Evolutionary conservation across 2,329 filamentous ascomycete species (phyloP).

Genomic region (Knoxdaviesia capensis): DNA sequence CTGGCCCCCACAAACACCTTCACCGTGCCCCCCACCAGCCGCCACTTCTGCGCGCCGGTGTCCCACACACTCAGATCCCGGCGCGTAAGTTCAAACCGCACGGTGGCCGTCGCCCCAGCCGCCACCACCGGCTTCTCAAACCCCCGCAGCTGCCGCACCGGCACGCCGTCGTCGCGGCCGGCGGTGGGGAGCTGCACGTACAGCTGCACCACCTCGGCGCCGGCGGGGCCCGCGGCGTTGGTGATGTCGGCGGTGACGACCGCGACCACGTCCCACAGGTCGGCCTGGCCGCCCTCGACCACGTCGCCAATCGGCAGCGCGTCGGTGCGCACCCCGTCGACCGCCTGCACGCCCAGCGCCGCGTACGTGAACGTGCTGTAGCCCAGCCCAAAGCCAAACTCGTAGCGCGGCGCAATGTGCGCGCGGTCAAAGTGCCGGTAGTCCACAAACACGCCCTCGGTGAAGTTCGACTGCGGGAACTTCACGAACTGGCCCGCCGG

Average conservation of each 20-base stretch:
- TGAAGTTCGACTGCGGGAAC: slow-evolving; percentile 30
- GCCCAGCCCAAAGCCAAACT: slow-evolving; percentile 35
- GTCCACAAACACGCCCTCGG: slow-evolving; percentile 30
- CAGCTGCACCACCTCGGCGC: slow-evolving; percentile 26
- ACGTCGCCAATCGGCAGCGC: slow-evolving; percentile 19
- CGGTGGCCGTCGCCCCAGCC: slow-evolving; percentile 19
- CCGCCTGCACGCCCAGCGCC: slow-evolving; percentile 16
- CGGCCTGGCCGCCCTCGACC: slow-evolving; percentile 20
- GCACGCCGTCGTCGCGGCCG: no score
- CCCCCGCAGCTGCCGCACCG: slow-evolving; percentile 40
- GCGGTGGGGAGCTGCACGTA: slow-evolving; percentile 22
- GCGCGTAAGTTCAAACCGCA: slow-evolving; percentile 34
- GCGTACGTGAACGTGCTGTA: slow-evolving; percentile 33
- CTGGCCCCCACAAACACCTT: slow-evolving; percentile 24
- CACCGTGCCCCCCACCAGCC: slow-evolving; percentile 23
- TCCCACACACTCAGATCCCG: slow-evolving; percentile 51
- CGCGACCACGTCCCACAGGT: slow-evolving; percentile 26
- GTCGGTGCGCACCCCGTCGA: slow-evolving; percentile 9
- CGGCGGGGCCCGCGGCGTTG: slow-evolving; percentile 21
- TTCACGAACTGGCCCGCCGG: slow-evolving; percentile 27
- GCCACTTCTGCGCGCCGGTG: slow-evolving; percentile 38
- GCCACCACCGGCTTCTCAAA: slow-evolving; percentile 39
- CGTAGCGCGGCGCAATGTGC: slow-evolving; percentile 27
- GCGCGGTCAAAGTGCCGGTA: slow-evolving; percentile 32
- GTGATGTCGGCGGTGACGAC: slow-evolving; percentile 16